These are phyloP conservation scores for Dianthus caryophyllus DNA, from an alignment of 148 eudicot species.

Conservation along the genomic window DNA sequence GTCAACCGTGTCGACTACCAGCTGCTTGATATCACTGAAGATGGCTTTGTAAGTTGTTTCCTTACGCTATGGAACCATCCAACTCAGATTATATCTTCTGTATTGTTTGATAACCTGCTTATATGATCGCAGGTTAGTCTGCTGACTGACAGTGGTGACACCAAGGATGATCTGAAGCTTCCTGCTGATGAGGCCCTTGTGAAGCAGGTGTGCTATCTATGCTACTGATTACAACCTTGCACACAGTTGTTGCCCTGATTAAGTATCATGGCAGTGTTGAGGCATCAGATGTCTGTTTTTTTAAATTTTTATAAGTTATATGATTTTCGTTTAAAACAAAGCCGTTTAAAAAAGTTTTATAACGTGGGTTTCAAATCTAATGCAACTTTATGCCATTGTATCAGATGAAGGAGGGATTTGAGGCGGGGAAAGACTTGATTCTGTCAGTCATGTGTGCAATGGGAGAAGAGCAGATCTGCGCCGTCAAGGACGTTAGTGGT, in stretches of 20 bases:
- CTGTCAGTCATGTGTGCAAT: conserved; percentile 30
- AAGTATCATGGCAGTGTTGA: too few species aligned
- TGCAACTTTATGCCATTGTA: not conserved
- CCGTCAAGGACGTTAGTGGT: conserved; percentile 27
- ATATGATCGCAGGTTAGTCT: conserved; percentile 38
- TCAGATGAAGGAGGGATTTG: conserved; percentile 32
- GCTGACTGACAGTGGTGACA: conserved; percentile 43
- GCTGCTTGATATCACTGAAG: conserved; percentile 82
- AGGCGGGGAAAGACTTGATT: conserved; percentile 29
- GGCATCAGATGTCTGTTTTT: too few species aligned
- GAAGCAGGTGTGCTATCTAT: conserved; percentile 22
- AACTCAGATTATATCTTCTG: too few species aligned
- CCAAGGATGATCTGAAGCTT: conserved; percentile 53
- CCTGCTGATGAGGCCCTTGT: conserved; percentile 39
- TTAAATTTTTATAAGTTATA: too few species aligned
- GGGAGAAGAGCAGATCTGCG: conserved; percentile 36
- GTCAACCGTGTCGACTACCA: conserved; percentile 77
- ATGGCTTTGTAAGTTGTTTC: conserved; percentile 56
- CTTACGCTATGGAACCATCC: too few species aligned
- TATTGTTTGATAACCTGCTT: too few species aligned
- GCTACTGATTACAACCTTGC: too few species aligned
- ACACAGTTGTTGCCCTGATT: too few species aligned
- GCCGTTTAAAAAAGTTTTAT: too few species aligned
- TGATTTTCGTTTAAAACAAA: too few species aligned
- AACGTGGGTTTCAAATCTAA: too few species aligned